Evolutionary conservation across 1,284 basidiomycete genomes (phyloP), one percentile per base, ranked within the genome.

Genomic region (Heterobasidion annosum): DNA sequence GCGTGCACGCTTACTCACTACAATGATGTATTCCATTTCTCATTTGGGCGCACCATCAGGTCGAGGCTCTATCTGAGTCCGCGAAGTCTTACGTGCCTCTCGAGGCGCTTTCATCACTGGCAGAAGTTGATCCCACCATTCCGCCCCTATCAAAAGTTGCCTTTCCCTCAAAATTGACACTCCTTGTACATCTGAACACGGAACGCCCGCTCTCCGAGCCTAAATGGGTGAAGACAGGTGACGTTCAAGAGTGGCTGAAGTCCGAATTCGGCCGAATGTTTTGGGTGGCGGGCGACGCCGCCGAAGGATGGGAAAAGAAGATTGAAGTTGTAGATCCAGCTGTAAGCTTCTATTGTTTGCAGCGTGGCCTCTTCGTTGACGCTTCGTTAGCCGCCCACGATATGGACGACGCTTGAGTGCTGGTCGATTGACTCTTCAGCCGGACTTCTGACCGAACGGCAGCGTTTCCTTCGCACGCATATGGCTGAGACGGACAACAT

Each of bases 191-290:
- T 68, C 78, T 98, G 54, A 95, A 98, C 68, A 88, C 82, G 55
- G 83, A 82, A 44, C 83, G 88, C 56, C 94, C 95, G 0, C 72
- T 98, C 34, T 93, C 91, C 8, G 94, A 98, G 68, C 91, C 95
- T 2, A 89, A 91, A 66, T 99, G 96, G 96, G 90, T 94, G 48
- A 92, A 92, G 67, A 90, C 88, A 3, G 94, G 95, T 47, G 91
- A 95, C 66, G 81, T 96, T 16, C 89, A 94, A 61, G 92, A 94
- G 50, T 97, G 93, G 91, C 73, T 98, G 57, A 84, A 84, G 64
- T 90, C 85, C 65, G 91, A 91, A 78, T 92, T 88, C 69, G 91
- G 84, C 1, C 79, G 85, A 33, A 85, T 86, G 79, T 87, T 88
- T 63, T 88, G 85, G 84, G 83, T 84, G 52, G 77, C 82, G 25